These are phyloP conservation scores for Aspergillus viridinutans DNA, from an alignment of 2,329 filamentous ascomycete genomes.

Conservation along the genomic window DNA sequence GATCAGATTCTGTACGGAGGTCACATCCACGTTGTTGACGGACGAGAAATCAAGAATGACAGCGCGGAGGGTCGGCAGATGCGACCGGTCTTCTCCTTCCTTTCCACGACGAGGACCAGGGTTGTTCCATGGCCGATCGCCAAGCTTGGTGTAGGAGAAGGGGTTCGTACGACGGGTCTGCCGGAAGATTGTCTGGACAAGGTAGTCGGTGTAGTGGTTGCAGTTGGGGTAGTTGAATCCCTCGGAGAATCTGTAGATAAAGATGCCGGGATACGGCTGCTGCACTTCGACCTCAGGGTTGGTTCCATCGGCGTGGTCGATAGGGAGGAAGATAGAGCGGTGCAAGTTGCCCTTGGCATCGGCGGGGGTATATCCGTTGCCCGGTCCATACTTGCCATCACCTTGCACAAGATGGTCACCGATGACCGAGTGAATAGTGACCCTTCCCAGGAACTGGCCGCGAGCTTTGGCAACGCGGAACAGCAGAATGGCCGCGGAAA, in stretches of 20 bases:
- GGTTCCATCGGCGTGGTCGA: conserved; percentile 82
- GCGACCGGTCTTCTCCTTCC: conserved; percentile 44
- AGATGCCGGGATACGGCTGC: conserved; percentile 82
- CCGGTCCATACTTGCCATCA: conserved; percentile 59
- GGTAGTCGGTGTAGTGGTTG: conserved; percentile 77
- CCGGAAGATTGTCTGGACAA: conserved; percentile 63
- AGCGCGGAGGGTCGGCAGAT: conserved; percentile 72
- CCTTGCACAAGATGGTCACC: conserved; percentile 68
- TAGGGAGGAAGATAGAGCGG: conserved; percentile 80
- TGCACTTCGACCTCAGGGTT: conserved; percentile 79
- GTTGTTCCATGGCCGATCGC: conserved; percentile 93
- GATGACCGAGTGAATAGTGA: conserved; percentile 78
- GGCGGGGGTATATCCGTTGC: conserved; percentile 28
- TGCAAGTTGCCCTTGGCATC: conserved; percentile 48
- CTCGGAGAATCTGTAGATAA: conserved; percentile 93
- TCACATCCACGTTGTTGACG: conserved; percentile 91
- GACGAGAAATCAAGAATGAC: conserved; percentile 89
- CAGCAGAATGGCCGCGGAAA: conserved; percentile 73
- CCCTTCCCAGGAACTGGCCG: conserved; percentile 77
- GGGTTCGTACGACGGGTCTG: conserved; percentile 73
- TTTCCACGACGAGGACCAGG: conserved; percentile 66
- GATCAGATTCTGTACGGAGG: conserved; percentile 85
- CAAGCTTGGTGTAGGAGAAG: conserved; percentile 58
- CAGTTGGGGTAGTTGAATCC: conserved; percentile 97
- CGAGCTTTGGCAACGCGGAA: conserved; percentile 79